Evolutionary conservation across 176 grass and related monocot species (phyloP).

Genomic region (Avena atlantica): DNA sequence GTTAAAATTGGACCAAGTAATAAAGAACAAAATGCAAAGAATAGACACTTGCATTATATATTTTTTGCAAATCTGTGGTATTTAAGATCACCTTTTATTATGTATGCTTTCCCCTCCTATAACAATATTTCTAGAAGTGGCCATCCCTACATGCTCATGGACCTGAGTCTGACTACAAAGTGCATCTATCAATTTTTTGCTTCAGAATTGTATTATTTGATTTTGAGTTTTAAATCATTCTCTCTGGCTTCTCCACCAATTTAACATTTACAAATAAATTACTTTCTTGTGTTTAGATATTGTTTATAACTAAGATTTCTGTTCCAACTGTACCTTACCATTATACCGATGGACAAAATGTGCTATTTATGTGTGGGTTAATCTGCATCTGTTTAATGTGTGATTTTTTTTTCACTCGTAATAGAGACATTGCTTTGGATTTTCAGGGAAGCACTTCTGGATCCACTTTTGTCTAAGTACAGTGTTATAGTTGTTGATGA

Average conservation of each 20-base stretch:
- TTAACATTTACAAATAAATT: background rate
- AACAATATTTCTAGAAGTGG: background rate
- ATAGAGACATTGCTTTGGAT: conserved; percentile 42
- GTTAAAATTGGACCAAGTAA: background rate
- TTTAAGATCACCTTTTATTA: background rate
- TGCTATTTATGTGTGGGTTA: background rate
- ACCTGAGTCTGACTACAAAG: background rate
- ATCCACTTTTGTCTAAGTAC: conserved; percentile 79
- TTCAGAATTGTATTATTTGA: conserved; percentile 16
- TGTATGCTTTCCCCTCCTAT: background rate
- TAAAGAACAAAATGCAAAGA: background rate
- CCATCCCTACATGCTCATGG: background rate
- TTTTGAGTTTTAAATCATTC: conserved; percentile 1
- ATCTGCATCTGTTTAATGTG: background rate
- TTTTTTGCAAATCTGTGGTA: background rate
- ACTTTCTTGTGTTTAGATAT: no score
- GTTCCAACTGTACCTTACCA: background rate
- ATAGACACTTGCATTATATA: background rate
- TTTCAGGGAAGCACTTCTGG: conserved; percentile 87
- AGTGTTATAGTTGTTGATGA: conserved; percentile 88
- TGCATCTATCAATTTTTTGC: background rate
- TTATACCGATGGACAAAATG: background rate
- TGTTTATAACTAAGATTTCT: no score
- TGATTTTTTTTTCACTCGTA: background rate
- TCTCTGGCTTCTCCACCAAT: background rate